Base-by-base conservation (phyloP, 257 asterid species). In the Ehretia macrophylla region DNA sequence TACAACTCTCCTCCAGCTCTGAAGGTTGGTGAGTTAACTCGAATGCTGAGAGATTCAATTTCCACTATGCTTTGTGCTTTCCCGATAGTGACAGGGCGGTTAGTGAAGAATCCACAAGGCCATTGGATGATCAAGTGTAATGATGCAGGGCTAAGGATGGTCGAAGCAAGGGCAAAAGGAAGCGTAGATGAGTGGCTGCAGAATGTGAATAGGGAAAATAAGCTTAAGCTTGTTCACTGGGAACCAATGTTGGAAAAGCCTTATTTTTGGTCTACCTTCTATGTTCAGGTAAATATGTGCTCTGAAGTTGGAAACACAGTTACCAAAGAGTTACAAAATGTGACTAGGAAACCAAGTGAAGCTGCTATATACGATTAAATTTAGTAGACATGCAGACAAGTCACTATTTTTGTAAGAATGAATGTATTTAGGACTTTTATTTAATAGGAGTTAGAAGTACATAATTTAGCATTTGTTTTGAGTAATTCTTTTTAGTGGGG, bases 181-280 rank as follows among this genome's bases (percentile, higher is more conserved):
- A 76, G 76, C n/a, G 62, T 85, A 14, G 61, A 71, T 9, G 76
- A 78, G 46, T 85, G 90, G 90, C 69, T 85, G 27, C 59, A 60
- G 60, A 67, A 75, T 72, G 80, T 78, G 58, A 80, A 82, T 61
- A 73, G 87, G 55, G 87, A 80, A 80, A 72, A 63, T n/a, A 90
- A 82, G 73, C 78, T 82, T 19, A 59, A 71, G 69, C 75, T 85
- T 27, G 75, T 72, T 59, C 63, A 78, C 32, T 85, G 86, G 95
- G 95, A 83, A 70, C 85, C 80, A 32, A 80, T 83, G 81, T 72
- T 23, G 56, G 75, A 72, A 39, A 79, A 72, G 11, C 77, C 84
- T 0, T 85, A 83, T 56, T 85, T 65, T 53, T 82, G 90, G 90
- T 77, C 90, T 16, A 61, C 87, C 37, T 85, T 85, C 40, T 77